Evolutionary conservation across 177 flowering plant genomes (phyloP), one percentile per base, ranked within the genome.

Genomic region (Vitis hybrid): DNA sequence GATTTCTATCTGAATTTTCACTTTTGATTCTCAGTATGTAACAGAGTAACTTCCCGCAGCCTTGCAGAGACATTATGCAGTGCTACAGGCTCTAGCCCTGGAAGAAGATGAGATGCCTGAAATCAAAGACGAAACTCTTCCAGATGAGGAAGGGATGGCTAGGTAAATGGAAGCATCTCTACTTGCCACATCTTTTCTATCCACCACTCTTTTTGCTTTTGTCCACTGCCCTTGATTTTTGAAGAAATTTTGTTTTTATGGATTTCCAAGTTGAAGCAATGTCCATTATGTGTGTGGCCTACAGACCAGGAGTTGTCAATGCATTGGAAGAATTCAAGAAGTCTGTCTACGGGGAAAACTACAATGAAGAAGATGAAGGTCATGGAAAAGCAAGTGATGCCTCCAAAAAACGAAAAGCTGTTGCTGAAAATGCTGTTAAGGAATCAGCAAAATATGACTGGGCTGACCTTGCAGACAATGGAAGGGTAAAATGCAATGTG

Each of bases 51-150:
- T 58, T 78, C 2, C 78, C 84, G 73, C 89, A 93, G 98, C 96
- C 62, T 82, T 96, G 89, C 99, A 96, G 93, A 89, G 90, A 63
- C 99, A 93, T 70, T 96, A 96, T 85, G 98, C 93, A 51, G 81
- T 93, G 29, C 64, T 96, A 71, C 94, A 96, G 76, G 94, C 97
- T 53, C 73, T 96, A 50, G 99, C 99, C 59, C 78, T 96, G 66
- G 98, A 87, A 49, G 99, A 96, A 80, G 93, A 91, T 78, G 97
- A 91, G 67, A 76, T 96, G 76, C 99, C 98, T 45, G 94, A 96
- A 53, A 68, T 79, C n/a, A 85, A 76, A 14, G 98, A 96, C 73
- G 97, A 93, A 83, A 96, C 99, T 51, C 65, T 85, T 60, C 99
- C 98, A 16, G 97, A 96, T 80, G 97, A 92, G 72, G 92, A 88